Percentiles rank a stretch among this genome's conserved stretches.
Evolutionary conservation across 306 rosid genomes (phyloP).

Genomic region (Begonia peltatifolia): DNA sequence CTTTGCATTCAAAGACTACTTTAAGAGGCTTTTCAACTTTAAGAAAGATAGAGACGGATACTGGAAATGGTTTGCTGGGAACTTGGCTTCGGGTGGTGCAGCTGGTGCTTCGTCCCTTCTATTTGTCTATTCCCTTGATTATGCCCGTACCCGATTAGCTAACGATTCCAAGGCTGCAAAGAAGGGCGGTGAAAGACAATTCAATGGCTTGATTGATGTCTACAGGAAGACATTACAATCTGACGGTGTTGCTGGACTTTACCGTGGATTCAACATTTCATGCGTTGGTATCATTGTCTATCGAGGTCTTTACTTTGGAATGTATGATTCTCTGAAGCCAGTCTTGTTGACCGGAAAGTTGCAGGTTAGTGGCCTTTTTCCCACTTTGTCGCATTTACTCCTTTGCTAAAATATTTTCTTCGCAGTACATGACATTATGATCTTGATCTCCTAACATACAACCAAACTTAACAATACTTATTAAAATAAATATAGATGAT

Average conservation of each 20-base stretch:
- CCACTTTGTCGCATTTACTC: no score
- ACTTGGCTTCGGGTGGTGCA: slow-evolving; percentile 54
- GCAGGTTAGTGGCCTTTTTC: slow-evolving; percentile 17
- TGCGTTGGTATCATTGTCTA: slow-evolving; percentile 55
- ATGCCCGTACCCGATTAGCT: slow-evolving; percentile 57
- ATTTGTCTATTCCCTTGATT: slow-evolving; percentile 51
- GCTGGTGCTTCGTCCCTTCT: slow-evolving; percentile 56
- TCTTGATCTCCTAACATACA: not conserved
- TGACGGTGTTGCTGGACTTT: slow-evolving; percentile 51
- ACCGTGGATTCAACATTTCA: slow-evolving; percentile 56
- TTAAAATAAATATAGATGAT: not conserved
- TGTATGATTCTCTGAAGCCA: slow-evolving; percentile 57
- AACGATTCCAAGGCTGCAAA: slow-evolving; percentile 56
- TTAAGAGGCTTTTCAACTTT: slow-evolving; percentile 59
- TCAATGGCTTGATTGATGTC: slow-evolving; percentile 53
- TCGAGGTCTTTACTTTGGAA: slow-evolving; percentile 63
- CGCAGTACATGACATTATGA: not conserved
- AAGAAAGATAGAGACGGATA: slow-evolving; percentile 60
- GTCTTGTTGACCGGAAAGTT: slow-evolving; percentile 32
- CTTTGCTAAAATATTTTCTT: not conserved
- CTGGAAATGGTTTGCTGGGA: slow-evolving; percentile 56
- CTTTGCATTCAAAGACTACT: slow-evolving; percentile 60
- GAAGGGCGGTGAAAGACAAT: slow-evolving; percentile 54
- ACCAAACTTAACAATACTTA: not conserved
- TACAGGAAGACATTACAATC: slow-evolving; percentile 39